A percentile compares a stretch with the other conserved stretches of the same genome.
Conservation (phyloP, 2,329 filamentous ascomycete genomes). For the Aspergillus sp. region DNA sequence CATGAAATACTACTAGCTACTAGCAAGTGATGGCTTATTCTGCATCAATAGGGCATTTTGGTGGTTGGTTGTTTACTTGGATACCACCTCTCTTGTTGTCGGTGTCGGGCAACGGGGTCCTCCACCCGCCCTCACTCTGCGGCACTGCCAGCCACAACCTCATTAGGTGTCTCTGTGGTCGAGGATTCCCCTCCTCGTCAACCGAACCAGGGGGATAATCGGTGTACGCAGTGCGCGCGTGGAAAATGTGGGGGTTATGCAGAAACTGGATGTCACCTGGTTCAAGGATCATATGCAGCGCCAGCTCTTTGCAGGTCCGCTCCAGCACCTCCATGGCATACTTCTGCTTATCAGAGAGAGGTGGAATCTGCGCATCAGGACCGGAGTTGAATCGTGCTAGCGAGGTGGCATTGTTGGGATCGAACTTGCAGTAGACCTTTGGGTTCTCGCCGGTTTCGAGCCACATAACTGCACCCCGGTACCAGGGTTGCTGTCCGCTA, state of each 20-base stretch:
- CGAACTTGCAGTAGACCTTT: constrained; percentile 69
- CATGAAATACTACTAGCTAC: not conserved
- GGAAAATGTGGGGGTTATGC: constrained; percentile 28
- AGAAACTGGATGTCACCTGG: constrained; percentile 31
- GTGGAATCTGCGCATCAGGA: constrained; percentile 25
- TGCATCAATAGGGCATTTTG: constrained; percentile 27
- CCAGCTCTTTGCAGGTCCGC: constrained; percentile 23
- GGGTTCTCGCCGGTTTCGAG: constrained; percentile 63
- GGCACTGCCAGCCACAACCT: constrained; percentile 27
- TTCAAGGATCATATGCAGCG: constrained; percentile 28
- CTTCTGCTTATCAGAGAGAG: constrained; percentile 26
- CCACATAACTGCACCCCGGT: constrained; percentile 71
- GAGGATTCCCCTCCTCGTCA: constrained; percentile 21
- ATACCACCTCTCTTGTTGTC: constrained; percentile 29
- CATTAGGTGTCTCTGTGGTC: constrained; percentile 27
- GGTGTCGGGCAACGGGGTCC: constrained; percentile 24
- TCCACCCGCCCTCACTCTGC: constrained; percentile 28
- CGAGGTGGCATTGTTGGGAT: constrained; percentile 77
- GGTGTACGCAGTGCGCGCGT: constrained; percentile 28
- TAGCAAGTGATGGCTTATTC: constrained; percentile 13
- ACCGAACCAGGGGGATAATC: constrained; percentile 25
- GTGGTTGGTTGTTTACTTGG: constrained; percentile 27
- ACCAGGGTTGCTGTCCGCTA: constrained; percentile 72
- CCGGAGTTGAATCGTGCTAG: constrained; percentile 67
- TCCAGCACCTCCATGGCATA: constrained; percentile 27